phyloP scores from a whole-genome alignment of 2,329 filamentous ascomycete genomes.

The Fusarium equiseti region DNA sequence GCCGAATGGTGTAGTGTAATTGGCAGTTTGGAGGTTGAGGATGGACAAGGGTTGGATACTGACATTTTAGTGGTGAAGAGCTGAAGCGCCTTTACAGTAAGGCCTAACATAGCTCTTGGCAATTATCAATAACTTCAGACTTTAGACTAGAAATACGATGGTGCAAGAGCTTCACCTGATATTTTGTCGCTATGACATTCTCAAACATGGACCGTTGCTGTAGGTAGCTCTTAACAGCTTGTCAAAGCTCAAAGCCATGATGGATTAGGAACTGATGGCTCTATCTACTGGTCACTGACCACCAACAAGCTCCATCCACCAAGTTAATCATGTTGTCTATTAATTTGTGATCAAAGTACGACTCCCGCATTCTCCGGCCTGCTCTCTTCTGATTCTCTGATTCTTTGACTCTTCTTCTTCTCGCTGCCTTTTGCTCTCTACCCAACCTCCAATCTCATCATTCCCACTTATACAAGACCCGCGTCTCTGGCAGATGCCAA shows the following conservation, averaged over 20 bases:
- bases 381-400: not conserved
- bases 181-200: not conserved
- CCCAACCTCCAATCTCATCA: not conserved
- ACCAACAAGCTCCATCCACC: constrained; percentile 4
- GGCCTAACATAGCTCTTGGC: constrained; percentile 10
- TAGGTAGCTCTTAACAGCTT: constrained; percentile 11
- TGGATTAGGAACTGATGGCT: constrained; percentile 26
- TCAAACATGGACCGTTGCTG: constrained; percentile 2
- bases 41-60: constrained; percentile 3
- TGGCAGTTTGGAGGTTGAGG: constrained; percentile 5
- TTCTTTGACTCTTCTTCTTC: not conserved
- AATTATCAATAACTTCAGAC: not conserved
- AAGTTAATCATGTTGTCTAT: not conserved
- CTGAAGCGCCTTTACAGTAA: constrained; percentile 5
- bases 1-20: constrained; percentile 22
- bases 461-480: constrained; percentile 21
- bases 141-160: not conserved
- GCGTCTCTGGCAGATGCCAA: constrained; percentile 29
- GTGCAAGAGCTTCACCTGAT: not conserved
- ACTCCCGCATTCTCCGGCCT: not conserved
- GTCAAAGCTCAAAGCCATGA: constrained; percentile 29
- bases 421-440: not conserved
- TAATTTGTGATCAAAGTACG: not conserved
- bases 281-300: constrained; percentile 4
- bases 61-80: constrained; percentile 5